Conservation (phyloP, 768 basidiomycete genomes). For the Clathrus columnatus region DNA sequence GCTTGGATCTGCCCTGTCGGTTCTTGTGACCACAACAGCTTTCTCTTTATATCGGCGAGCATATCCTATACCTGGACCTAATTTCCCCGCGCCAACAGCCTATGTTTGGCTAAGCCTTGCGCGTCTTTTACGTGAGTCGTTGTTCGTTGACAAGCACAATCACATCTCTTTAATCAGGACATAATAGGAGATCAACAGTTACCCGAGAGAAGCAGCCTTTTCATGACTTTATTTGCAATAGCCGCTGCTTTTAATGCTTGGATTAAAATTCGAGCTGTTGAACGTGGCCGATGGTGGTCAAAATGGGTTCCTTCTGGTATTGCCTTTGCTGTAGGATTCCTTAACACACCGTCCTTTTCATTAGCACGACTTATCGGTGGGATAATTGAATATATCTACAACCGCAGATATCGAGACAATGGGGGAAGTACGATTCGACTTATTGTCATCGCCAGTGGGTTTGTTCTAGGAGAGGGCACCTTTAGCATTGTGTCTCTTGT, state of each 20-base stretch:
- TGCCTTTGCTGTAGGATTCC: conserved; percentile 91
- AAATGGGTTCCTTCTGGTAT: conserved; percentile 87
- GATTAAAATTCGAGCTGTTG: conserved; percentile 52
- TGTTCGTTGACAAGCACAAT: neutral
- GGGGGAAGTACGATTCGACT: conserved; percentile 51
- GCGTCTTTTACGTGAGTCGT: conserved; percentile 56
- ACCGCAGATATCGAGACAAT: conserved; percentile 32
- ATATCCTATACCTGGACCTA: conserved; percentile 84
- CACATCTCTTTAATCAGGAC: neutral
- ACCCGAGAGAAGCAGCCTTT: conserved; percentile 61
- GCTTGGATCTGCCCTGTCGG: conserved; percentile 81
- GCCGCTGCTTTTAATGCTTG: conserved; percentile 62
- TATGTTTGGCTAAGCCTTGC: conserved; percentile 87
- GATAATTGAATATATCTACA: conserved; percentile 64
- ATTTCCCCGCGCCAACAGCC: conserved; percentile 93
- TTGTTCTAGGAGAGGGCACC: conserved; percentile 92
- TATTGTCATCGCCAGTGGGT: conserved; percentile 88
- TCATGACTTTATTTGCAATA: conserved; percentile 73
- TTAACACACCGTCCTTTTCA: conserved; percentile 93
- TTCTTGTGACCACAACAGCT: conserved; percentile 81
- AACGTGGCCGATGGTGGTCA: conserved; percentile 42
- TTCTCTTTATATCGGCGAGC: conserved; percentile 81
- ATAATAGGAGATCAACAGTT: conserved; percentile 69
- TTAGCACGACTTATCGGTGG: conserved; percentile 88
- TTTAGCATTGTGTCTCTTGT: conserved; percentile 72